Base-by-base conservation (phyloP, 176 grass and related monocot genomes). In the Chrysopogon serrulatus region DNA sequence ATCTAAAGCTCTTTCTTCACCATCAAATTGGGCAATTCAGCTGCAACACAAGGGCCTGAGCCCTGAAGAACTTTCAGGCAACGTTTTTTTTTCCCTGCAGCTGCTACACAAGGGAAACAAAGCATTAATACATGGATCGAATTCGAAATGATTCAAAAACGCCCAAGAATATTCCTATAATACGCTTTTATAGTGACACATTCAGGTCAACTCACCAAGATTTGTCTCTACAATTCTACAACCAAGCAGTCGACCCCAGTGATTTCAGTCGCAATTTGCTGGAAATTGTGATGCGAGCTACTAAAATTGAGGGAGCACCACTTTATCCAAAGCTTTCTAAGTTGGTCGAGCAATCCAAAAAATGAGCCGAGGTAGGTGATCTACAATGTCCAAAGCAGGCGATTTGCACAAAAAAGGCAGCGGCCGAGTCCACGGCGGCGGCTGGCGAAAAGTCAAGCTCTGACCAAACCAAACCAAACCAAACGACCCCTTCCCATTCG, bases 391-490 rank as follows among this genome's bases (percentile, higher is more conserved):
- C 41, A 89, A 80, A 89, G 70, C 65, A 92, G 76, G 34, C 21
- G 70, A 28, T 80, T 72, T 89, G 69, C 3, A 48, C 23, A 77
- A 65, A 26, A 14, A n/a, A 66, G 65, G 27, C 72, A 72, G 75
- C 14, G 23, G 9, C 11, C 3, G 5, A 86, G 73, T 82, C 79
- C 66, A 86, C 41, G 8, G 27, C 6, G 79, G 86, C 53, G 53
- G 79, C 88, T 72, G 15, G 73, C 17, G 74, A 86, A 76, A 86
- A 86, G 87, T 92, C 87, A 80, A 86, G 79, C 53, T 80, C 53
- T 79, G 80, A 86, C 86, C 78, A 71, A 48, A 56, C 49, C 63
- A 81, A 82, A 48, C 82, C 78, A 71, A 56, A 53, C 65, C 67
- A 79, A 82, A 49, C 82, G 11, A 40, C 37, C 39, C 32, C 73